Base-by-base conservation (phyloP, 2,329 filamentous ascomycete species). In the Neonectria coccinea region DNA sequence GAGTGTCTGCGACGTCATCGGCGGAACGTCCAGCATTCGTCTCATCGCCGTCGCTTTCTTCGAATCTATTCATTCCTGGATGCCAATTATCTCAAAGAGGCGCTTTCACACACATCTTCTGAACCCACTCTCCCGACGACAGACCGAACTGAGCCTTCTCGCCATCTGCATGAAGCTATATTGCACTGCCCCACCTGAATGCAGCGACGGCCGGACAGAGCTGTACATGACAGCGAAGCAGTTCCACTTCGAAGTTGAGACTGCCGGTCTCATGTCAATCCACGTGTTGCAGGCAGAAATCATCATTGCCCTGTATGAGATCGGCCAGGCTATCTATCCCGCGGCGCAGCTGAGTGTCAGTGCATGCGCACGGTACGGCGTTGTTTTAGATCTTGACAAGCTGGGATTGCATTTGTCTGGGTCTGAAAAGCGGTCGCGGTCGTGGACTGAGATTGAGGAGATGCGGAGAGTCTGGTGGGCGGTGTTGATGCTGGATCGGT, bases 251-350 rank as follows among this genome's bases (percentile, higher is more conserved):
- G 53, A 57, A 11, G 45, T 36, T 3, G 53, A 60, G 27, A 47
- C 58, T 7, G 27, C 41, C 3, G 63, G 54, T 2, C 41, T 33
- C 2, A 27, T 65, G 29, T 62, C 53, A 2, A 62, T 62, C 14
- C 55, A 55, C 70, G 54, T 62, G 67, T 6, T 69, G 20, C 67
- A 66, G 33, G 67, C 67, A 25, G 65, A 45, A 41, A 22, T 67
- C 8, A 53, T 20, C 20, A 20, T 20, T 20, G 20, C 20, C 2
- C 20, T 20, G 20, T 20, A 20, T 20, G 20, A 20, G 20, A 20
- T 20, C 20, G 20, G 20, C 20, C 20, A 20, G 20, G 20, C 20
- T 3, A 20, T 20, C 20, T 20, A 20, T 20, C 20, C 20, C 20
- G 20, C 20, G 20, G 20, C 20, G 20, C 20, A 20, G 2, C 20